Conservation (phyloP, 768 basidiomycete species). For the Rhodocollybia butyracea region DNA sequence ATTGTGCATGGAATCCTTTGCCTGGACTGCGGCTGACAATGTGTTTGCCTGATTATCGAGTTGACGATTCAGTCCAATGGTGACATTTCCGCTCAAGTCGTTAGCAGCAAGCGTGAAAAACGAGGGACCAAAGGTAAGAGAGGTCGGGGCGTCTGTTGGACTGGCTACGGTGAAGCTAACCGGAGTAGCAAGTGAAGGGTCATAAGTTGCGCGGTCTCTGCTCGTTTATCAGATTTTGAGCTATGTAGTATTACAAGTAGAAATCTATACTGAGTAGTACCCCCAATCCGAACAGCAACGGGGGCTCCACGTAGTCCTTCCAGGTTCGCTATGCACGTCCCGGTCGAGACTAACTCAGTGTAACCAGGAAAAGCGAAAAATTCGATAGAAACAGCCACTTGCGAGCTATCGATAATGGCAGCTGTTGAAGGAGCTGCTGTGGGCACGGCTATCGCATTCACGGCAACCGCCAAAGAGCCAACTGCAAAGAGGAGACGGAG, state of each 20-base stretch:
- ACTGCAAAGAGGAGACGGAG: neutral
- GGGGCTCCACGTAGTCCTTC: constrained; percentile 24
- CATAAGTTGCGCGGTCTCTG: constrained; percentile 39
- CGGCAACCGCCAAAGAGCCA: neutral
- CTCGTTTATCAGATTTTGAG: neutral
- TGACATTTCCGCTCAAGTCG: constrained; percentile 28
- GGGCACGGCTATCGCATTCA: constrained; percentile 16
- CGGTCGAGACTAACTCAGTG: constrained; percentile 25
- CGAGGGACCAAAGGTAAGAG: constrained; percentile 28
- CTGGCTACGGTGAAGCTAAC: constrained; percentile 34
- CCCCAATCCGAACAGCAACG: constrained; percentile 34
- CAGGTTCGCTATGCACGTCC: constrained; percentile 29
- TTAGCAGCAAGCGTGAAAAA: constrained; percentile 28
- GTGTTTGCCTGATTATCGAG: constrained; percentile 32
- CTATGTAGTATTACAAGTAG: neutral
- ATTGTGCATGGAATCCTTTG: constrained; percentile 28
- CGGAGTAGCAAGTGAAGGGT: constrained; percentile 23
- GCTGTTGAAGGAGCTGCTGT: constrained; percentile 22
- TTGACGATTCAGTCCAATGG: constrained; percentile 34
- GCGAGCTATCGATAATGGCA: constrained; percentile 23
- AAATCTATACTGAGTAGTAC: constrained; percentile 32
- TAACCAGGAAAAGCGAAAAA: constrained; percentile 39
- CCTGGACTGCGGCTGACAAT: constrained; percentile 27
- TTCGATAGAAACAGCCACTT: constrained; percentile 32
- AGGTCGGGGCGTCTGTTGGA: constrained; percentile 29